Base-by-base conservation (phyloP, 345 rosid species). In the Chamaenerion angustifolium region DNA sequence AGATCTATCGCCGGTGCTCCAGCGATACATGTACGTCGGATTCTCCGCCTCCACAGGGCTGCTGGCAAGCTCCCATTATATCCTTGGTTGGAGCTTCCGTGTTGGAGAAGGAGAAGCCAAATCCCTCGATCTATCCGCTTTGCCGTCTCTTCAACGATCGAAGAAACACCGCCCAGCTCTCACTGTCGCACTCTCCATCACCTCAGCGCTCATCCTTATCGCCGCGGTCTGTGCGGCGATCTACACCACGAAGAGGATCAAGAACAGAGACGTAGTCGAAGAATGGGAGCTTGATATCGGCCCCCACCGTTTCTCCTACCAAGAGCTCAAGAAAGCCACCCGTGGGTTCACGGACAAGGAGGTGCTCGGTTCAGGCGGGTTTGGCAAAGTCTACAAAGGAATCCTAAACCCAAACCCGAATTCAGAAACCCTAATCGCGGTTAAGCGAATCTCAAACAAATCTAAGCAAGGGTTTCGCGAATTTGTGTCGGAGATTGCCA, bases 21-120 rank as follows among this genome's bases (percentile, higher is more conserved):
- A 56, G 0, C 85, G 82, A 25, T 78, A 48, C 37, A 85, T 88
- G 95, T 82, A 68, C 40, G 80, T 82, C 13, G 95, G 95, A 0
- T 88, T 88, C 68, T 75, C 95, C 14, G 63, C 95, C 25, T 87
- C 97, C 2, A 85, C 97, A 10, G 97, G 97, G 13, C 63, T 87
- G 48, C 82, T 85, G 4, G 74, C 89, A 25, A 85, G 89, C 16
- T 61, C 76, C 15, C 97, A 88, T 64, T 85, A 73, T 54, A 49
- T 88, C 12, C 50, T 68, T 15, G 97, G 97, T 0, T 88, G 95
- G 97, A 85, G 87, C 64, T 85, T 88, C 45, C 56, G 64, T 43
- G 55, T 78, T 16, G 76, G 37, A 31, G 37, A 71, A 56, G 93
- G 85, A 8, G 69, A 59, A 47, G 78, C 89, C 42, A 64, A 74